Conservation (phyloP, 495 filamentous ascomycete genomes). For the Clohesyomyces aquaticus region DNA sequence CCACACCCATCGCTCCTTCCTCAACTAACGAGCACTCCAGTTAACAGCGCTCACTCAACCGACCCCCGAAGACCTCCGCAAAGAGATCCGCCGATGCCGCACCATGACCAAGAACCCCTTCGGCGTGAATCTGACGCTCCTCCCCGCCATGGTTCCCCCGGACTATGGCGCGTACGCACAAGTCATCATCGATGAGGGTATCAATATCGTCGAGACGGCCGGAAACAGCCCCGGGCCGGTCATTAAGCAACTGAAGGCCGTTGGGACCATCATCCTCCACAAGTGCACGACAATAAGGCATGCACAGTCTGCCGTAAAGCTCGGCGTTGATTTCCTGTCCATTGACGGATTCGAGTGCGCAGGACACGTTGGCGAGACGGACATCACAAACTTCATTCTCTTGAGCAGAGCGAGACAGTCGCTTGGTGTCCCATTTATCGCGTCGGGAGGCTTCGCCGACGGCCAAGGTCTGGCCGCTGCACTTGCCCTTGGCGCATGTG, state of each 20-base stretch:
- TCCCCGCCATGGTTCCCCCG: conserved; percentile 85
- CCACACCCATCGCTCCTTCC: neutral
- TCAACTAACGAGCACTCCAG: conserved; percentile 43
- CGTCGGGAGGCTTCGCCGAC: conserved; percentile 93
- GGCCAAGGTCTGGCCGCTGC: conserved; percentile 93
- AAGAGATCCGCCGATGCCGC: conserved; percentile 86
- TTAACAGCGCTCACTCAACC: conserved; percentile 93
- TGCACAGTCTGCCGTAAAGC: conserved; percentile 86
- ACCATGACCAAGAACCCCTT: conserved; percentile 88
- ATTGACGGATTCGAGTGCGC: conserved; percentile 99
- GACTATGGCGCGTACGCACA: conserved; percentile 92
- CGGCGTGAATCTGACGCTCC: conserved; percentile 93
- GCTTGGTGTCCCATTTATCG: conserved; percentile 88
- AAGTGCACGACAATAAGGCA: conserved; percentile 98
- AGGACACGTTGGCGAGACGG: conserved; percentile 91
- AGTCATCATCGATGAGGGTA: conserved; percentile 88
- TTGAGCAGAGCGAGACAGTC: conserved; percentile 83
- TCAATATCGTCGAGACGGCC: conserved; percentile 95
- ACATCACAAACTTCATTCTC: conserved; percentile 98
- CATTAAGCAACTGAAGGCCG: conserved; percentile 84
- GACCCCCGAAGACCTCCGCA: conserved; percentile 86
- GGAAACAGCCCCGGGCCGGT: conserved; percentile 93
- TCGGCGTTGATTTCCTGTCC: conserved; percentile 93
- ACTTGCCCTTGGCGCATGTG: conserved; percentile 86
- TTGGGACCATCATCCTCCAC: conserved; percentile 79